Evolutionary conservation across 257 asterid species (phyloP).

Genomic region (Capsicum chinense): DNA sequence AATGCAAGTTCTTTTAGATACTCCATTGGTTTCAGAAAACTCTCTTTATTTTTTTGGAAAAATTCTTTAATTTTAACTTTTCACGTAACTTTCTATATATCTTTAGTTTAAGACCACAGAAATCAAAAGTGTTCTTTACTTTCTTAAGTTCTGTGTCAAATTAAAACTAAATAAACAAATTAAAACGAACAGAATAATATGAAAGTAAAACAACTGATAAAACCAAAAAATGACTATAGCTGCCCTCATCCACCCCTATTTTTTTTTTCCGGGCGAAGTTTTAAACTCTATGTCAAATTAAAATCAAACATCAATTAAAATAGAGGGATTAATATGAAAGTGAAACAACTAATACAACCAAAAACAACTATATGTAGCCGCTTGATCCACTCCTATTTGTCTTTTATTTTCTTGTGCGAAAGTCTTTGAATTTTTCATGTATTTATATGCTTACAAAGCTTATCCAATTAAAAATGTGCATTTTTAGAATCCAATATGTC

Average conservation of each 20-base stretch:
- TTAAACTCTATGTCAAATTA: too few relatives aligned
- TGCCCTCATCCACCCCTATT: slow-evolving; percentile 3
- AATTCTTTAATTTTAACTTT: too few relatives aligned
- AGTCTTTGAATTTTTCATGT: slow-evolving; percentile 1
- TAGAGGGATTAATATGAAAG: background rate
- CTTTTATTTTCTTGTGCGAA: too few relatives aligned
- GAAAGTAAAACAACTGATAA: slow-evolving; percentile 1
- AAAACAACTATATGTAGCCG: slow-evolving; percentile 15
- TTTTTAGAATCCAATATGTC: background rate
- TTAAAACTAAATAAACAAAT: too few relatives aligned
- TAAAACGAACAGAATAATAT: too few relatives aligned
- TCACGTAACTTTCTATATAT: background rate
- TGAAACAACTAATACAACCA: slow-evolving; percentile 25
- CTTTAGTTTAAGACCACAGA: too few relatives aligned
- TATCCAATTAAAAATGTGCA: slow-evolving; percentile 8
- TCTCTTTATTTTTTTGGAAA: too few relatives aligned
- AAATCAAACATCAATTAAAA: too few relatives aligned
- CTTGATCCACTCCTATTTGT: slow-evolving; percentile 3
- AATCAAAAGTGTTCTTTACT: too few relatives aligned
- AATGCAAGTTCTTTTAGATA: background rate
- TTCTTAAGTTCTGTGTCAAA: too few relatives aligned
- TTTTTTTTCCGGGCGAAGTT: background rate
- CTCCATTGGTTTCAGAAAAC: too few relatives aligned
- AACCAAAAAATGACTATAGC: slow-evolving; percentile 14
- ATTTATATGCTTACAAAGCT: slow-evolving; percentile 10